Conservation (phyloP, 805 yeast species). For the Cyberlindnera petersonii region DNA sequence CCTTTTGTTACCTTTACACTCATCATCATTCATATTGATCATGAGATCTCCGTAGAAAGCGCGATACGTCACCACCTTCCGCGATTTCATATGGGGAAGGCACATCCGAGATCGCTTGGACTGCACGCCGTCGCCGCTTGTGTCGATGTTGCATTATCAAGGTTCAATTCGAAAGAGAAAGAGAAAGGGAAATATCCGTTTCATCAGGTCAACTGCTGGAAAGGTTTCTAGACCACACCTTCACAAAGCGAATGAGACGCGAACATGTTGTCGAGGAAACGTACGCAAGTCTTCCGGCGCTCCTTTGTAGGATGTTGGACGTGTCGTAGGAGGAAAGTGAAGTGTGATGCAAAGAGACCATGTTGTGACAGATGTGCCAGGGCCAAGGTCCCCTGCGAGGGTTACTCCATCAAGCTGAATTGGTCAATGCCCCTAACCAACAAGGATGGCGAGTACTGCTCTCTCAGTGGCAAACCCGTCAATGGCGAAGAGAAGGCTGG, state of each 20-base stretch:
- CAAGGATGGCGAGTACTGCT: conserved; percentile 37
- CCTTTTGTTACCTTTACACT: no score
- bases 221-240: no score
- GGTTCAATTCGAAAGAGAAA: not conserved
- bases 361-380: conserved; percentile 62
- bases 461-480: conserved; percentile 14
- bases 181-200: not conserved
- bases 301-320: conserved; percentile 89
- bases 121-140: no score
- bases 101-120: no score
- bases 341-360: conserved; percentile 74
- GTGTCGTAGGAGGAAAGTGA: conserved; percentile 75
- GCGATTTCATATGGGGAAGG: no score
- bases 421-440: conserved; percentile 58
- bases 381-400: conserved; percentile 68
- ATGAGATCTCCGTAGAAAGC: no score
- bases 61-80: no score
- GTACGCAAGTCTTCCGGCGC: conserved; percentile 19
- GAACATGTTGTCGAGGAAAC: conserved; percentile 11
- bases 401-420: conserved; percentile 73
- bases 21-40: no score
- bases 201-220: no score
- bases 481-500: conserved; percentile 5
- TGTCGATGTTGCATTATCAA: no score
- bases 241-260: no score